These are phyloP conservation scores for Wickerhamomyces rabaulensis DNA, from an alignment of 805 yeast species.

Conservation along the genomic window DNA sequence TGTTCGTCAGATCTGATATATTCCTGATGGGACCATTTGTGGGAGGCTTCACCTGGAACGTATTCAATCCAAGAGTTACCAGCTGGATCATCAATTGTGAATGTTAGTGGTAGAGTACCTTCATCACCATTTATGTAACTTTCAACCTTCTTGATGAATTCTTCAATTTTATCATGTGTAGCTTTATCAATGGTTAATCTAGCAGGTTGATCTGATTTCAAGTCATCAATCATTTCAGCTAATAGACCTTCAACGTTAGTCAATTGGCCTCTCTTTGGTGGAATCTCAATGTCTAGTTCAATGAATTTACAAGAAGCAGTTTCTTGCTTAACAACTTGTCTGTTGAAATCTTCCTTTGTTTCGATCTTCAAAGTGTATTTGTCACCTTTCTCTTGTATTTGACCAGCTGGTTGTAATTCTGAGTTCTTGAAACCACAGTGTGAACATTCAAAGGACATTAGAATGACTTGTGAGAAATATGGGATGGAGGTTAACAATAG, in stretches of 20 bases:
- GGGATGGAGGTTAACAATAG: constrained; percentile 86
- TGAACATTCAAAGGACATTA: constrained; percentile 94
- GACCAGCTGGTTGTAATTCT: constrained; percentile 94
- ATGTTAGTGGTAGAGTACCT: constrained; percentile 68
- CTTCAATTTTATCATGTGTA: constrained; percentile 67
- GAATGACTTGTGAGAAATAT: constrained; percentile 79
- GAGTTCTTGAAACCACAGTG: constrained; percentile 90
- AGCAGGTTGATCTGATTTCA: constrained; percentile 73
- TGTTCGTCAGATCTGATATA: constrained; percentile 86
- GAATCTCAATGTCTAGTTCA: constrained; percentile 90
- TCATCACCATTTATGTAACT: constrained; percentile 60
- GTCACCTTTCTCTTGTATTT: constrained; percentile 84
- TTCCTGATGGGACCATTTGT: constrained; percentile 84
- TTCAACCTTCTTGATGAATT: constrained; percentile 56
- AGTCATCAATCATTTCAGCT: constrained; percentile 76
- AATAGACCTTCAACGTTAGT: constrained; percentile 90
- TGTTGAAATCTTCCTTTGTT: constrained; percentile 64
- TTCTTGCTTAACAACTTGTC: constrained; percentile 91
- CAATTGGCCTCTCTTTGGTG: constrained; percentile 89
- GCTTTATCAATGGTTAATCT: constrained; percentile 75
- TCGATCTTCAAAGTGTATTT: constrained; percentile 69
- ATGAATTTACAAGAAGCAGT: constrained; percentile 72
- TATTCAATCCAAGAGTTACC: constrained; percentile 97
- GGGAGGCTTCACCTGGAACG: constrained; percentile 79
- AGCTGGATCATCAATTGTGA: constrained; percentile 85